These are phyloP conservation scores for Apiospora marii DNA, from an alignment of 2,329 filamentous ascomycete species.

Conservation along the genomic window DNA sequence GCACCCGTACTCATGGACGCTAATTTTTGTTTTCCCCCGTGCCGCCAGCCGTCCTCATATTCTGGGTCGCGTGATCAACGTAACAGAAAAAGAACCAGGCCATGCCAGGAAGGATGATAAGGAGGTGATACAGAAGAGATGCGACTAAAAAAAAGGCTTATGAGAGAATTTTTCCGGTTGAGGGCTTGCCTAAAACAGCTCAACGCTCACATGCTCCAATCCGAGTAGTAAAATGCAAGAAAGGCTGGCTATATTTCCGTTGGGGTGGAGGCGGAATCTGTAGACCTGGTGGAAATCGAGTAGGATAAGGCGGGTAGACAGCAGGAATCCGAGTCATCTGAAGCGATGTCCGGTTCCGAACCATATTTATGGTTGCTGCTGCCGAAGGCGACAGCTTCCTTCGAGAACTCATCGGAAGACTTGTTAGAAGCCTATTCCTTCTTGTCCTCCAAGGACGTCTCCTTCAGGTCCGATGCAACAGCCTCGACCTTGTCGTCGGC, in stretches of 20 bases:
- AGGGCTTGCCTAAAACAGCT: slow-evolving; percentile 20
- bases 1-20: neutral
- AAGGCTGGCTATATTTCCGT: neutral
- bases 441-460: slow-evolving; percentile 61
- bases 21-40: slow-evolving; percentile 5
- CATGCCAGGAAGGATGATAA: slow-evolving; percentile 8
- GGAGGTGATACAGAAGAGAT: slow-evolving; percentile 11
- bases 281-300: neutral
- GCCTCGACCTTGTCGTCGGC: slow-evolving; percentile 61
- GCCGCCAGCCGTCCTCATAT: neutral
- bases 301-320: neutral
- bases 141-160: neutral
- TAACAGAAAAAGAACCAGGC: neutral
- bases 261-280: neutral
- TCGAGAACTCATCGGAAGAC: neutral
- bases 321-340: neutral
- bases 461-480: slow-evolving; percentile 59
- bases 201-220: slow-evolving; percentile 18
- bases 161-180: neutral
- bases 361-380: neutral
- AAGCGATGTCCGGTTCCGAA: neutral
- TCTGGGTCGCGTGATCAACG: slow-evolving; percentile 2
- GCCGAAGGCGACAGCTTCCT: neutral
- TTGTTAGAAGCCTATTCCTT: slow-evolving; percentile 50
- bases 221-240: slow-evolving; percentile 17